A percentile compares a stretch with the other conserved stretches of the same genome.
Evolutionary conservation across 2,329 filamentous ascomycete genomes (phyloP).

Genomic region (Curvularia lunata): DNA sequence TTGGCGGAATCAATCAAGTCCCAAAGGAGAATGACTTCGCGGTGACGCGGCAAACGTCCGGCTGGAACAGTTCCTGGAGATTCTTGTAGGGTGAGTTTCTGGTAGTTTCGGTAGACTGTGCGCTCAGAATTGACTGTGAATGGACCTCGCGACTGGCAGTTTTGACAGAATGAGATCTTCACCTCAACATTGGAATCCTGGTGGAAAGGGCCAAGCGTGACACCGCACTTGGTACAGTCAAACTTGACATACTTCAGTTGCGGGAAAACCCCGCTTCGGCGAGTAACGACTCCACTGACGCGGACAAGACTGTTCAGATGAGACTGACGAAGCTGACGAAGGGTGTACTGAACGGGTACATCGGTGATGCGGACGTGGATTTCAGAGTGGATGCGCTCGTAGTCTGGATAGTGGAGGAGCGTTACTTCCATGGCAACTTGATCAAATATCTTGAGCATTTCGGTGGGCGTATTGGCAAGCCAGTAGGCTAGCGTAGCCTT

Average conservation of each 20-base stretch:
- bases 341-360: conserved; percentile 90
- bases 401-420: conserved; percentile 94
- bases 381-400: conserved; percentile 95
- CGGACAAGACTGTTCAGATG: conserved; percentile 95
- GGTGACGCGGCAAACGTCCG: conserved; percentile 87
- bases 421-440: conserved; percentile 97
- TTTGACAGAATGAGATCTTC: conserved; percentile 94
- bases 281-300: conserved; percentile 93
- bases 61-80: conserved; percentile 96
- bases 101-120: conserved; percentile 98
- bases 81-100: conserved; percentile 96
- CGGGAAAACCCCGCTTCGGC: conserved; percentile 92
- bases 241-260: conserved; percentile 99
- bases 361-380: conserved; percentile 98
- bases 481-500: conserved; percentile 97
- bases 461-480: conserved; percentile 91
- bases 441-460: conserved; percentile 95
- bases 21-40: conserved; percentile 94
- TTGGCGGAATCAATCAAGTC: conserved; percentile 97
- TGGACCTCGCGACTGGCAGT: conserved; percentile 91
- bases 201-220: conserved; percentile 92
- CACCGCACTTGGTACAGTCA: conserved; percentile 90
- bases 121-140: conserved; percentile 97
- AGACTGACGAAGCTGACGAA: conserved; percentile 91
- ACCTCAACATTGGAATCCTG: conserved; percentile 97